phyloP scores from a whole-genome alignment of 306 rosid species.

The Malus sylvestris region DNA sequence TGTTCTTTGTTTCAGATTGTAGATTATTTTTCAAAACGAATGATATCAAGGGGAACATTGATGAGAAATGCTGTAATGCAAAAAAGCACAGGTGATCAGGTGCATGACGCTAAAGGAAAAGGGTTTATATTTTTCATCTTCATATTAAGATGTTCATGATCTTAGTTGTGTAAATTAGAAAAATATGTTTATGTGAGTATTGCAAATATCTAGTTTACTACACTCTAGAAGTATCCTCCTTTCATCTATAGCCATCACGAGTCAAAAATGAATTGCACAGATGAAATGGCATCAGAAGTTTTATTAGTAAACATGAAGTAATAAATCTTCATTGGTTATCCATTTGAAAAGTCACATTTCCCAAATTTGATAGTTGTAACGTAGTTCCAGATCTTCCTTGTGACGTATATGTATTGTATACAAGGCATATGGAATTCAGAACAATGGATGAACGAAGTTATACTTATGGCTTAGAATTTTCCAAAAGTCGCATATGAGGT shows the following conservation, averaged over 20 bases:
- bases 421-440: too few species aligned
- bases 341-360: too few species aligned
- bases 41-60: constrained; percentile 60
- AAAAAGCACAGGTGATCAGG: constrained; percentile 59
- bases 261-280: not conserved
- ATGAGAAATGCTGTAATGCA: constrained; percentile 72
- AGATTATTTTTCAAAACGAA: constrained; percentile 62
- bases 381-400: too few species aligned
- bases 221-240: not conserved
- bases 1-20: constrained; percentile 56
- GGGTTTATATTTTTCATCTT: not conserved
- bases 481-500: too few species aligned
- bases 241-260: not conserved
- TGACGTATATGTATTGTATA: too few species aligned
- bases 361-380: too few species aligned
- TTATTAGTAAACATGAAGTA: not conserved
- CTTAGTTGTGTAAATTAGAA: constrained; percentile 15
- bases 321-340: not conserved
- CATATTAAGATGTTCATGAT: not conserved
- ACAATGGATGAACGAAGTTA: too few species aligned
- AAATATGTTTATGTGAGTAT: not conserved
- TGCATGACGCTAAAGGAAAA: constrained; percentile 19
- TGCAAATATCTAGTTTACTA: not conserved
- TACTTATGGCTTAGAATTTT: too few species aligned
- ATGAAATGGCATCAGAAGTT: not conserved